These are phyloP conservation scores for Pestalotiopsis sp. DNA, from an alignment of 2,329 filamentous ascomycete genomes.

Conservation along the genomic window DNA sequence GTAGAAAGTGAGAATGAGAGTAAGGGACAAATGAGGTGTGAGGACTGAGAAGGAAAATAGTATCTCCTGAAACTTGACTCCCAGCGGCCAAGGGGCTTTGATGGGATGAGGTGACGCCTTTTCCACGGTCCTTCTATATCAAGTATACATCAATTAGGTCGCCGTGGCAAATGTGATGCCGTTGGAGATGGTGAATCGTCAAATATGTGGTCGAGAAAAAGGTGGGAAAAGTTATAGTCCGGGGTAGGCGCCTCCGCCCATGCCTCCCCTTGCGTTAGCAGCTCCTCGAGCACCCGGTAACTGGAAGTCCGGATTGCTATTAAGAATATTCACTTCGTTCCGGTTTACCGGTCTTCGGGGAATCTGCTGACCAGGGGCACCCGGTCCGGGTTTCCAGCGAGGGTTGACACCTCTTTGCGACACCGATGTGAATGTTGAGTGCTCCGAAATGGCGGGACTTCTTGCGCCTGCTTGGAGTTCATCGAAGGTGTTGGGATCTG, in stretches of 20 bases:
- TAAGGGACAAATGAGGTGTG: neutral
- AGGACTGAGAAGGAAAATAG: neutral
- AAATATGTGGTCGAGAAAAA: neutral
- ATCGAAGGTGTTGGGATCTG: constrained; percentile 57
- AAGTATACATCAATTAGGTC: constrained; percentile 11
- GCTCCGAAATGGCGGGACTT: constrained; percentile 78
- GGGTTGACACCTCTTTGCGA: constrained; percentile 89
- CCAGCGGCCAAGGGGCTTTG: neutral
- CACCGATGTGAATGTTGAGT: constrained; percentile 86
- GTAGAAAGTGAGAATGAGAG: constrained; percentile 2
- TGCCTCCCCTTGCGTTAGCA: constrained; percentile 23
- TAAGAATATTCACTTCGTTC: constrained; percentile 74
- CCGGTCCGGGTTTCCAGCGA: constrained; percentile 71
- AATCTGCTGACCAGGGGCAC: constrained; percentile 45
- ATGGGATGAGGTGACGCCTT: neutral
- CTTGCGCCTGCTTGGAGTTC: constrained; percentile 60
- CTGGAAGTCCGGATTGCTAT: constrained; percentile 84
- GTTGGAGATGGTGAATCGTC: neutral
- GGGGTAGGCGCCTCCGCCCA: constrained; percentile 57
- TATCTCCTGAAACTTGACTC: neutral
- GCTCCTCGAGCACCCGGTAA: constrained; percentile 54
- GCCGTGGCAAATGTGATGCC: neutral
- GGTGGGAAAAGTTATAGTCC: constrained; percentile 22
- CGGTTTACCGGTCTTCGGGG: constrained; percentile 52
- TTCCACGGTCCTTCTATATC: constrained; percentile 1